Evolutionary conservation across 2,329 filamentous ascomycete genomes (phyloP), one percentile per base, ranked within the genome.

Genomic region (Clarireedia monteithiana): DNA sequence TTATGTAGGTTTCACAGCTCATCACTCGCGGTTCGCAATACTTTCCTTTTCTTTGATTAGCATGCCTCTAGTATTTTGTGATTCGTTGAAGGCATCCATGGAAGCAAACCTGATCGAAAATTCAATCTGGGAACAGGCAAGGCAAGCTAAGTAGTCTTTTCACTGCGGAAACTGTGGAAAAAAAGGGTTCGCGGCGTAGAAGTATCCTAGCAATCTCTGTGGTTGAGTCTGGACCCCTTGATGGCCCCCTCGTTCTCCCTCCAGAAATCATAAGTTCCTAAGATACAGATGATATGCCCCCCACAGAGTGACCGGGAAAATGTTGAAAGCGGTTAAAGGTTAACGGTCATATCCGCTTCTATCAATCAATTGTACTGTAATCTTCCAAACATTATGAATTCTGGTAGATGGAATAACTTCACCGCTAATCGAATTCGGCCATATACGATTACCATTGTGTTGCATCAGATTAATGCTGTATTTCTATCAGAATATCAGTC

Each of bases 341-440:
- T 4, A 17, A 9, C 14, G 39, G 15, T 42, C 15, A 42, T 42
- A 39, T 17, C 38, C 12, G 38, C 38, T 20, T 20, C 15, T 14
- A n/a, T 20, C 39, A n/a, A 42, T 42, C 39, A 42, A 42, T 7
- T n/a, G 1, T 10, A 34, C 30, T 10, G 30, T 10, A 34, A 34
- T 34, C 30, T 34, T 34, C 30, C 30, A 34, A 34, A 34, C 2
- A 34, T 34, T 9, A 10, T 34, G 30, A 34, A 2, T 34, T 34
- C 30, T 34, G 30, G 30, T 34, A 34, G 39, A 17, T 14, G 39
- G 9, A 14, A 42, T 42, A 3, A 42, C 23, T 23, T 36, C 44
- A 53, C 51, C 51, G 51, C 51, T 53, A 48, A 24, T 48, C 44
- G 26, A 17, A 39, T 48, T 40, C n/a, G n/a, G 44, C 17, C 34